Evolutionary conservation across 2,329 filamentous ascomycete genomes (phyloP).

Genomic region (Cercospora berteroae): DNA sequence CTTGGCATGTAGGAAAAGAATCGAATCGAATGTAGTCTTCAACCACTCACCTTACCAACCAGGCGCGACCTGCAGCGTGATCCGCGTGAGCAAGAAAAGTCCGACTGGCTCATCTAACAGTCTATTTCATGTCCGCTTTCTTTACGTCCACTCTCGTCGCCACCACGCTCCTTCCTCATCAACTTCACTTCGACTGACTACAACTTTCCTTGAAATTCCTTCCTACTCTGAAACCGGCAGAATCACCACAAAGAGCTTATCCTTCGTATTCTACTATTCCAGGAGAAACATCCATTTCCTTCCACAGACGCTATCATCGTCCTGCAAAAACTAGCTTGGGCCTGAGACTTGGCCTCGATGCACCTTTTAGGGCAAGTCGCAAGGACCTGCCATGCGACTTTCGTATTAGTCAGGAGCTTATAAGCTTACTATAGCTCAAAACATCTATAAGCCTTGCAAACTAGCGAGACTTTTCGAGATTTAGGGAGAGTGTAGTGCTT

Average conservation of each 20-base stretch:
- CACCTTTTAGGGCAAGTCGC: no score
- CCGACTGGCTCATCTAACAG: no score
- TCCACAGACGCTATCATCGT: background rate
- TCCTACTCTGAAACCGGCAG: background rate
- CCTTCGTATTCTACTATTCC: background rate
- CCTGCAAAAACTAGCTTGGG: background rate
- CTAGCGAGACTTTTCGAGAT: background rate
- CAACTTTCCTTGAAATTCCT: no score
- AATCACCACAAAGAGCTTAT: background rate
- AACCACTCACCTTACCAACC: no score
- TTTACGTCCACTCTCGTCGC: no score
- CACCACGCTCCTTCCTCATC: no score
- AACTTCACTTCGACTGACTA: background rate
- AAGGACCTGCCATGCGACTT: background rate
- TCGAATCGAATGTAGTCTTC: no score
- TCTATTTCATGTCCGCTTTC: no score
- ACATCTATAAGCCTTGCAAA: background rate
- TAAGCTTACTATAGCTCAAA: background rate
- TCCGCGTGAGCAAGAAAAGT: no score
- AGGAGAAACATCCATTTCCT: background rate
- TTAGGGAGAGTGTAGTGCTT: background rate
- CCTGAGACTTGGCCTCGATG: background rate
- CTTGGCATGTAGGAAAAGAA: no score
- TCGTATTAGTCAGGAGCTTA: background rate
- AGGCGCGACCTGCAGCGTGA: no score